These are phyloP conservation scores for Aspergillus carbonarius DNA, from an alignment of 2,329 filamentous ascomycete species.

Conservation along the genomic window DNA sequence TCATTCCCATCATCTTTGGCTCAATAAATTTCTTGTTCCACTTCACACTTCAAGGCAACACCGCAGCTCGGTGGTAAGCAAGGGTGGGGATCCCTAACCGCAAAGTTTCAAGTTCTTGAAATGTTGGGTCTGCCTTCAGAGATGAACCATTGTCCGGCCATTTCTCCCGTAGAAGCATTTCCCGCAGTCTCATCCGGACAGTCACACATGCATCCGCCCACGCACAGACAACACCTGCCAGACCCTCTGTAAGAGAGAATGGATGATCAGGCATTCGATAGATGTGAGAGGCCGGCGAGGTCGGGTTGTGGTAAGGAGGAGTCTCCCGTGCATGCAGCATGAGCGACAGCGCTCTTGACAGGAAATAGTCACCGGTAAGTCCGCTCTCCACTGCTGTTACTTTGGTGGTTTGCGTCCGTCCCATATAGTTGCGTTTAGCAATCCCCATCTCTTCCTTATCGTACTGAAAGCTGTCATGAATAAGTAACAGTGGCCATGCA, in stretches of 20 bases:
- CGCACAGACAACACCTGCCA: conserved; percentile 41
- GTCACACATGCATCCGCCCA: conserved; percentile 43
- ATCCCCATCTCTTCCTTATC: conserved; percentile 20
- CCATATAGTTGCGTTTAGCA: conserved; percentile 24
- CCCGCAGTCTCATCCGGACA: conserved; percentile 35
- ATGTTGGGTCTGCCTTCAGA: conserved; percentile 20
- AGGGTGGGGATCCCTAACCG: conserved; percentile 32
- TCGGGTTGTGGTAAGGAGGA: conserved; percentile 31
- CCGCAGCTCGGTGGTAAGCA: conserved; percentile 29
- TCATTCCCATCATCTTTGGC: not conserved
- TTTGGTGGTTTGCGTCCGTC: conserved; percentile 11
- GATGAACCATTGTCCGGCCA: not conserved
- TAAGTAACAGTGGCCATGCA: conserved; percentile 39
- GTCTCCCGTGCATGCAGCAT: conserved; percentile 40
- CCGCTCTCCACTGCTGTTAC: conserved; percentile 6
- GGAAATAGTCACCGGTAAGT: conserved; percentile 37
- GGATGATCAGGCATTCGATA: conserved; percentile 45
- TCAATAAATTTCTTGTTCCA: not conserved
- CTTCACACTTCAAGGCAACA: conserved; percentile 14
- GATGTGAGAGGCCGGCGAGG: conserved; percentile 20
- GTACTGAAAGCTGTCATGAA: conserved; percentile 40
- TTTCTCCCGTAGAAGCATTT: conserved; percentile 28
- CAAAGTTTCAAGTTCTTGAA: conserved; percentile 21
- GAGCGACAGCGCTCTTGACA: conserved; percentile 39
- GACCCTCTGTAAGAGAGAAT: conserved; percentile 41